These are phyloP conservation scores for Calonectria pteridis DNA, from an alignment of 2,329 filamentous ascomycete species.

Conservation along the genomic window DNA sequence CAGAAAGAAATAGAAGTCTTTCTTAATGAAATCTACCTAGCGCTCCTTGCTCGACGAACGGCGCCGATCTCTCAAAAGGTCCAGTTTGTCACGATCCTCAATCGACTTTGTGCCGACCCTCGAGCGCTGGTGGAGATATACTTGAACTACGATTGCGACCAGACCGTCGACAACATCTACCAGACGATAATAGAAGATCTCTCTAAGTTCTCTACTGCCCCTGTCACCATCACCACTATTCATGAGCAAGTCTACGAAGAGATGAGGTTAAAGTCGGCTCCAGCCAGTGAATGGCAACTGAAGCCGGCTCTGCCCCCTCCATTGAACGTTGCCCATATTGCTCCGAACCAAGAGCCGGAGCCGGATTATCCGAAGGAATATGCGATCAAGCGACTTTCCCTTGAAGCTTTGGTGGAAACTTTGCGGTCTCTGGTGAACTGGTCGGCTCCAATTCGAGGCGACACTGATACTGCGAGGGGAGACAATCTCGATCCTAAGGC, in stretches of 20 bases:
- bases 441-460: conserved; percentile 76
- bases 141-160: conserved; percentile 97
- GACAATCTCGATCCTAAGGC: conserved; percentile 52
- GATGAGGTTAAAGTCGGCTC: conserved; percentile 71
- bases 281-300: conserved; percentile 84
- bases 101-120: conserved; percentile 86
- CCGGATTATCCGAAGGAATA: conserved; percentile 88
- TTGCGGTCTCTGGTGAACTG: conserved; percentile 92
- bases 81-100: conserved; percentile 88
- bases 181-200: conserved; percentile 95
- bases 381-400: conserved; percentile 86
- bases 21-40: conserved; percentile 95
- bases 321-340: conserved; percentile 82
- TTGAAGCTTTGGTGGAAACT: conserved; percentile 90
- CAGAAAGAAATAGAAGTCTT: conserved; percentile 98
- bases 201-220: conserved; percentile 85
- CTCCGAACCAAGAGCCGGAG: conserved; percentile 70
- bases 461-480: conserved; percentile 53
- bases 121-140: conserved; percentile 94
- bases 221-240: conserved; percentile 78
- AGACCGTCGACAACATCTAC: conserved; percentile 96
- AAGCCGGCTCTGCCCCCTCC: conserved; percentile 88
- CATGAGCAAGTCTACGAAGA: conserved; percentile 93
- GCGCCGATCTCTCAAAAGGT: conserved; percentile 92
- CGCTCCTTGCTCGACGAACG: conserved; percentile 87